Conservation (phyloP, 2,329 filamentous ascomycete species). For the Xylariaceae sp. region DNA sequence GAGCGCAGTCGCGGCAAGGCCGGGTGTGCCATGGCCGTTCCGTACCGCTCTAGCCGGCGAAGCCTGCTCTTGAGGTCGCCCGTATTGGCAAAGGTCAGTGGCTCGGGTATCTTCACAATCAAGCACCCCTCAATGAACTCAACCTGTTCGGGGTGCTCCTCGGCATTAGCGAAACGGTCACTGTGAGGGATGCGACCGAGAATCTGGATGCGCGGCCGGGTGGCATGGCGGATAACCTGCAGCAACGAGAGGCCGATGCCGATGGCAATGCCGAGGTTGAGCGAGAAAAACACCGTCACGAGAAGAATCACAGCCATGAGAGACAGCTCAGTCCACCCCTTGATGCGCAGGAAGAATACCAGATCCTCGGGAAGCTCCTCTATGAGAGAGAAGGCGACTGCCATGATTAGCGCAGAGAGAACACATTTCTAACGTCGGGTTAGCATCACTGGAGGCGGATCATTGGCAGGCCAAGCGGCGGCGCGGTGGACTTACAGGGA, state of each 20-base stretch:
- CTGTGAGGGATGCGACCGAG: conserved; percentile 83
- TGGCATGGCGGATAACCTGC: conserved; percentile 84
- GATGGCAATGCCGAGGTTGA: conserved; percentile 88
- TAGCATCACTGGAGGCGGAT: conserved; percentile 1
- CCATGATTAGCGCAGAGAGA: conserved; percentile 86
- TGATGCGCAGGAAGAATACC: conserved; percentile 78
- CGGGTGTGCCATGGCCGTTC: conserved; percentile 78
- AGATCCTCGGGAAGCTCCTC: conserved; percentile 95
- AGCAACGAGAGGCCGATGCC: conserved; percentile 88
- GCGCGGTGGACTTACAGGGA: conserved; percentile 75
- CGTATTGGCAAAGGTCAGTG: conserved; percentile 94
- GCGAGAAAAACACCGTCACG: conserved; percentile 89
- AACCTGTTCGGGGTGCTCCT: conserved; percentile 62
- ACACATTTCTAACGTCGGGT: conserved; percentile 70
- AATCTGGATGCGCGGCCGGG: conserved; percentile 91
- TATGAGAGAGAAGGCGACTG: conserved; percentile 89
- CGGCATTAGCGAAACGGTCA: conserved; percentile 80
- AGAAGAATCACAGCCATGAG: conserved; percentile 89
- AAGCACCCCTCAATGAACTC: conserved; percentile 90
- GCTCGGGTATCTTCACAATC: conserved; percentile 96
- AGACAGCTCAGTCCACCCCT: conserved; percentile 76
- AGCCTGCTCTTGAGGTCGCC: conserved; percentile 83
- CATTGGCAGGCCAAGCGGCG: no score
- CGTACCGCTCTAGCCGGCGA: conserved; percentile 79
- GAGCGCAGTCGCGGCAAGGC: conserved; percentile 74